These are phyloP conservation scores for Rutstroemia sp. DNA, from an alignment of 2,329 filamentous ascomycete genomes.

Conservation along the genomic window DNA sequence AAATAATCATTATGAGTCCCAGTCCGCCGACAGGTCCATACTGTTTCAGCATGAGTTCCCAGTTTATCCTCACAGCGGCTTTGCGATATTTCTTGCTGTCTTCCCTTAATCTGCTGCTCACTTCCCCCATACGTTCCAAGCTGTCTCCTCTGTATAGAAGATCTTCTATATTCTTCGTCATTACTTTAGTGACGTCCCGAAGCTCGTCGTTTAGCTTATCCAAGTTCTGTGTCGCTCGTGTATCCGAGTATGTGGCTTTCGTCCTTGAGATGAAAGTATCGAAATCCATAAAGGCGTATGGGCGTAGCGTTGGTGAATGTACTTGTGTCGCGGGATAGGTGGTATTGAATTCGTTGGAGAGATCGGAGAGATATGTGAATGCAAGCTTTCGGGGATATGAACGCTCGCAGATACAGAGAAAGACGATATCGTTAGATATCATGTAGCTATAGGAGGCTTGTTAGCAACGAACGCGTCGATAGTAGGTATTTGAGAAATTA, in stretches of 20 bases:
- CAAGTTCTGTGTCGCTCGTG: constrained; percentile 83
- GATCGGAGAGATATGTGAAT: constrained; percentile 94
- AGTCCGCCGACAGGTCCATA: constrained; percentile 86
- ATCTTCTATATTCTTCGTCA: constrained; percentile 99
- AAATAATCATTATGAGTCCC: constrained; percentile 73
- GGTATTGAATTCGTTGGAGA: constrained; percentile 82
- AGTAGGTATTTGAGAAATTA: background rate
- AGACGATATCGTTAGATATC: constrained; percentile 76
- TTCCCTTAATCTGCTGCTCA: constrained; percentile 78
- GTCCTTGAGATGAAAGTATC: constrained; percentile 94
- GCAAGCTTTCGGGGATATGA: constrained; percentile 97
- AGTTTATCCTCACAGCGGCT: constrained; percentile 93
- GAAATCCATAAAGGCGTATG: constrained; percentile 96
- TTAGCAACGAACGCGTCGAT: background rate
- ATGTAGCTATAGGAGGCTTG: constrained; percentile 56
- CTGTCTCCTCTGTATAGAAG: constrained; percentile 90
- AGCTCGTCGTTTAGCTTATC: constrained; percentile 96
- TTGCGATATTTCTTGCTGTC: constrained; percentile 91
- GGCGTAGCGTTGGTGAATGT: constrained; percentile 66
- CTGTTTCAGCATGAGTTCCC: constrained; percentile 94
- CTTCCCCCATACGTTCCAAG: constrained; percentile 93
- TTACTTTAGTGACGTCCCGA: constrained; percentile 95
- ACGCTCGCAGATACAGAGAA: constrained; percentile 86
- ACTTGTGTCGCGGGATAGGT: constrained; percentile 72
- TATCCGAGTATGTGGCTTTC: constrained; percentile 89